These are phyloP conservation scores for Pezicula rhizophila DNA, from an alignment of 2,329 filamentous ascomycete species.

Conservation along the genomic window DNA sequence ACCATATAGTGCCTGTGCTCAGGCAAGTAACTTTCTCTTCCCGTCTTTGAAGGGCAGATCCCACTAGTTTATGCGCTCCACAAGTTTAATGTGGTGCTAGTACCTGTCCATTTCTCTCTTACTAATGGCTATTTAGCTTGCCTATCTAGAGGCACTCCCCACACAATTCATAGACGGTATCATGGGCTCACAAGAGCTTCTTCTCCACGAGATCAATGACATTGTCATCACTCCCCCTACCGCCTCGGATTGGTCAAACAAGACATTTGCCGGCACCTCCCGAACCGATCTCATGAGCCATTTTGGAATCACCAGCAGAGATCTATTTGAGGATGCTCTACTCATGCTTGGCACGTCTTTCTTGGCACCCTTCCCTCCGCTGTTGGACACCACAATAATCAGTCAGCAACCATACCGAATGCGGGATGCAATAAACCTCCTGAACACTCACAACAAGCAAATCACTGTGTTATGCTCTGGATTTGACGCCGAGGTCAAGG, in stretches of 20 bases:
- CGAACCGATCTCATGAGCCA: slow-evolving; percentile 66
- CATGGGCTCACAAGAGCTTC: slow-evolving; percentile 77
- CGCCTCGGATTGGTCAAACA: slow-evolving; percentile 59
- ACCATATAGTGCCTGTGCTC: slow-evolving; percentile 80
- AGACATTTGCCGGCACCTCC: slow-evolving; percentile 54
- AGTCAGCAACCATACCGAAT: slow-evolving; percentile 51
- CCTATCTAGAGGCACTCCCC: slow-evolving; percentile 66
- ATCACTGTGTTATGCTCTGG: slow-evolving; percentile 70
- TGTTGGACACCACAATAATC: slow-evolving; percentile 54
- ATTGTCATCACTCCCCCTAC: slow-evolving; percentile 63
- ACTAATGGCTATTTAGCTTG: slow-evolving; percentile 48
- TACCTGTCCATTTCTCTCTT: neutral
- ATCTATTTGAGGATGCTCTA: slow-evolving; percentile 76
- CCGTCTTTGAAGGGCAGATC: neutral
- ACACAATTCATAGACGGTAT: slow-evolving; percentile 67
- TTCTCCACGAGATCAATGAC: slow-evolving; percentile 79
- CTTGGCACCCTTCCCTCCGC: slow-evolving; percentile 70
- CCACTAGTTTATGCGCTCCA: too few relatives aligned
- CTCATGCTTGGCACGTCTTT: slow-evolving; percentile 80
- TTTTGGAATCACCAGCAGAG: slow-evolving; percentile 53
- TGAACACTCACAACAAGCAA: slow-evolving; percentile 63
- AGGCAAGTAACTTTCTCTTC: slow-evolving; percentile 48
- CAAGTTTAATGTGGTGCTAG: too few relatives aligned
- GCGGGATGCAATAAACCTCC: slow-evolving; percentile 70
- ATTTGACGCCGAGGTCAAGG: slow-evolving; percentile 72